These are phyloP conservation scores for Puccinia horiana DNA, from an alignment of 1,284 basidiomycete species.

Conservation along the genomic window DNA sequence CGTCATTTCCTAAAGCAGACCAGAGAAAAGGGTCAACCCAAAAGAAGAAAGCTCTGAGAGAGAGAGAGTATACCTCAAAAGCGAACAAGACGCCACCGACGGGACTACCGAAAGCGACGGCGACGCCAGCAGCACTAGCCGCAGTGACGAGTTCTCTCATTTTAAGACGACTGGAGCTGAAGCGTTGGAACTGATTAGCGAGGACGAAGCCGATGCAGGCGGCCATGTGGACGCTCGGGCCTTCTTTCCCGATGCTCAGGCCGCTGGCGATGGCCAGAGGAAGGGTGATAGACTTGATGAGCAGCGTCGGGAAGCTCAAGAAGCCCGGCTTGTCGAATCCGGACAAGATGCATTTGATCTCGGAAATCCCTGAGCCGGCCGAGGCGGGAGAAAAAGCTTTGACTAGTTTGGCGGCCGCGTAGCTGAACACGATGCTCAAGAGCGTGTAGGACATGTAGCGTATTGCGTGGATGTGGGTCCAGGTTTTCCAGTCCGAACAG, in stretches of 20 bases:
- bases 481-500: constrained; percentile 89
- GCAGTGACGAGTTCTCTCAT: constrained; percentile 94
- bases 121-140: constrained; percentile 93
- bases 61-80: constrained; percentile 62
- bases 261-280: constrained; percentile 97
- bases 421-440: constrained; percentile 82
- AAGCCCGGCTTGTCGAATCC: constrained; percentile 97
- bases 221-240: constrained; percentile 95
- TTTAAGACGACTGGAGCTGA: constrained; percentile 79
- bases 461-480: constrained; percentile 75
- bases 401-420: constrained; percentile 83
- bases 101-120: constrained; percentile 94
- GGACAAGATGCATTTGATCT: constrained; percentile 97
- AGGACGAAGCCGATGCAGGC: constrained; percentile 89
- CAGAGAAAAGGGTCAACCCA: no score
- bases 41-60: not conserved
- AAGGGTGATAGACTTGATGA: constrained; percentile 86
- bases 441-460: constrained; percentile 83
- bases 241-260: constrained; percentile 95
- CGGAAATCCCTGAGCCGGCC: constrained; percentile 95
- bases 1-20: constrained; percentile 80
- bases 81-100: constrained; percentile 95
- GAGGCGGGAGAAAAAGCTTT: constrained; percentile 87
- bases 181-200: constrained; percentile 76
- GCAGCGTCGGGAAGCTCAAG: constrained; percentile 81